Percentiles rank a stretch among this genome's conserved stretches.
phyloP scores from a whole-genome alignment of 208 protist species.

The Trypanosoma theileri region DNA sequence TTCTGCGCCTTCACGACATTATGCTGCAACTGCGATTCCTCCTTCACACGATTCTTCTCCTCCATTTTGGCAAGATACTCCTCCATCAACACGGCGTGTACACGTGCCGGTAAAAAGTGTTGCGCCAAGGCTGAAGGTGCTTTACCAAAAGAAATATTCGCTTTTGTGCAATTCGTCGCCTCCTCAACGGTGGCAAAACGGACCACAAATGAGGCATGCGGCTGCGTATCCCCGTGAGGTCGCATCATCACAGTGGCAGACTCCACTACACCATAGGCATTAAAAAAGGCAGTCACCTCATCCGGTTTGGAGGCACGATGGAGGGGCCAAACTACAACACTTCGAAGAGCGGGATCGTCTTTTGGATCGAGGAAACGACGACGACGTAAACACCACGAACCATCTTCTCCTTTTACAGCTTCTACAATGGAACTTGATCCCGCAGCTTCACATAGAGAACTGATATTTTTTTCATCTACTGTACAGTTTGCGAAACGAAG shows the following conservation, averaged over 20 bases:
- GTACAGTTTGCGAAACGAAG: conserved; percentile 29
- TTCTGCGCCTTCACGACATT: conserved; percentile 38
- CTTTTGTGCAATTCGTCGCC: conserved; percentile 10
- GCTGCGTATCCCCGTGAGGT: conserved; percentile 17
- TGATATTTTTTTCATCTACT: conserved; percentile 20
- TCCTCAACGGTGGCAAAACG: conserved; percentile 22
- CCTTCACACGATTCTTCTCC: conserved; percentile 7
- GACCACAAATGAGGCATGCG: conserved; percentile 17
- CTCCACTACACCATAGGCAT: conserved; percentile 21
- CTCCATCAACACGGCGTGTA: conserved; percentile 17
- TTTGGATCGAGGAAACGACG: conserved; percentile 22
- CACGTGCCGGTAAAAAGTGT: conserved; percentile 31
- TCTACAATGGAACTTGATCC: conserved; percentile 18
- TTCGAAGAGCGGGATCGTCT: conserved; percentile 32
- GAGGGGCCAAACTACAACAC: conserved; percentile 33
- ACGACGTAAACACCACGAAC: conserved; percentile 30
- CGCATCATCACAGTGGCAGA: conserved; percentile 1
- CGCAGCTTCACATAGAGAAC: conserved; percentile 21
- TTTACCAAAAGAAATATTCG: conserved; percentile 21
- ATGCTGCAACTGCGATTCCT: conserved; percentile 28
- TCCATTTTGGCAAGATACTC: conserved; percentile 20
- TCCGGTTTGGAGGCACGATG: conserved; percentile 24
- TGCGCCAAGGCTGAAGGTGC: conserved; percentile 27
- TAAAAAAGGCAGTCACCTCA: conserved; percentile 32
- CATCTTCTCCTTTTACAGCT: conserved; percentile 12